A percentile compares a stretch with the other conserved stretches of the same genome.
These are phyloP conservation scores for Paracamarosporium sp. DNA, from an alignment of 2,329 filamentous ascomycete genomes.

Conservation along the genomic window DNA sequence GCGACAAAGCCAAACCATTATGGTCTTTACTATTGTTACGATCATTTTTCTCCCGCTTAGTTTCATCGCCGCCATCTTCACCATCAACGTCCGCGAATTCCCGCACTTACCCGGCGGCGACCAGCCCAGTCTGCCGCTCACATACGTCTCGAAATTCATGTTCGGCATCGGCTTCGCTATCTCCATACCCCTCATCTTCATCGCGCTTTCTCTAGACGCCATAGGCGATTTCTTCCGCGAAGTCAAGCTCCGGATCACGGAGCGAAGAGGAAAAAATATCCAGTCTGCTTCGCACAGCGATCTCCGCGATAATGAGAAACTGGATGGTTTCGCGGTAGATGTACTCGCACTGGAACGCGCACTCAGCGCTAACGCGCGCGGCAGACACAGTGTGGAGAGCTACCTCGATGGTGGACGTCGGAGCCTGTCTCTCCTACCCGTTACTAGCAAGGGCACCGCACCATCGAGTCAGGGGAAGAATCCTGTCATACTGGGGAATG, in stretches of 20 bases:
- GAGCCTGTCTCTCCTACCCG: constrained; percentile 27
- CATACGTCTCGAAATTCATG: constrained; percentile 62
- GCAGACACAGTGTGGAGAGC: constrained; percentile 35
- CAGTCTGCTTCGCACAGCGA: constrained; percentile 3
- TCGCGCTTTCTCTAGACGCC: constrained; percentile 55
- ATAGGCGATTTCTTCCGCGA: constrained; percentile 42
- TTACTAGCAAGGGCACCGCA: constrained; percentile 41
- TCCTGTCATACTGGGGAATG: constrained; percentile 10
- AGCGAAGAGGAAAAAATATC: no score
- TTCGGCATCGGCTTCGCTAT: constrained; percentile 63
- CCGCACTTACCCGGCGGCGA: constrained; percentile 39
- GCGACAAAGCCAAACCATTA: constrained; percentile 62
- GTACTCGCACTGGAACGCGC: constrained; percentile 34
- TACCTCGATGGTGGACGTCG: constrained; percentile 30
- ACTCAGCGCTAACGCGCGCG: constrained; percentile 23
- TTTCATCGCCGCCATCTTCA: constrained; percentile 64
- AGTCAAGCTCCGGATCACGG: constrained; percentile 23
- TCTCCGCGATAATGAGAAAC: constrained; percentile 17
- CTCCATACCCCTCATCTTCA: constrained; percentile 57
- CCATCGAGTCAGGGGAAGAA: constrained; percentile 20
- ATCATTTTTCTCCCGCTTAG: constrained; percentile 64
- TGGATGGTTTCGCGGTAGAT: constrained; percentile 24
- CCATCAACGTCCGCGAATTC: constrained; percentile 61
- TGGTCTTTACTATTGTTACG: constrained; percentile 67
- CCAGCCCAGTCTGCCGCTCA: constrained; percentile 49